A percentile compares a stretch with the other conserved stretches of the same genome.
These are phyloP conservation scores for Penicillium ucsense DNA, from an alignment of 495 filamentous ascomycete genomes.

Conservation along the genomic window DNA sequence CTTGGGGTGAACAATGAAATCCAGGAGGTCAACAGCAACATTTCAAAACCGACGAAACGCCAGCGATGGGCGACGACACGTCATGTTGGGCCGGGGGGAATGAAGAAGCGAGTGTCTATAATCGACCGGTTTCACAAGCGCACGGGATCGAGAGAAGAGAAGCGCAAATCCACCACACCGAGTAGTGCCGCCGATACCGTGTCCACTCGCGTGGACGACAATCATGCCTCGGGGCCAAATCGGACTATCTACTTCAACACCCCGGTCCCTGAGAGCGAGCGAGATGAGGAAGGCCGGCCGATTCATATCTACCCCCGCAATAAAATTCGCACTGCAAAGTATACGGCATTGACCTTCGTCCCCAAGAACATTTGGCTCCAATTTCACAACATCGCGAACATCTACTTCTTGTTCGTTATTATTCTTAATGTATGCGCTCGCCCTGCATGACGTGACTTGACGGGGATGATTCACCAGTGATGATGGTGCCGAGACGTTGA, in stretches of 20 bases:
- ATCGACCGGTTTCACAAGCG: constrained; percentile 66
- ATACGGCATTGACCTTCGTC: constrained; percentile 91
- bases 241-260: constrained; percentile 75
- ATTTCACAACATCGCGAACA: constrained; percentile 97
- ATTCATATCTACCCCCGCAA: constrained; percentile 66
- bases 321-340: constrained; percentile 97
- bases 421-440: constrained; percentile 71
- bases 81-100: constrained; percentile 58
- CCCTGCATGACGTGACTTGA: background rate
- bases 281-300: constrained; percentile 76
- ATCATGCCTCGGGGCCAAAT: constrained; percentile 17
- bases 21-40: constrained; percentile 35
- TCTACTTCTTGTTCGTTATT: constrained; percentile 95
- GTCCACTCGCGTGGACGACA: constrained; percentile 31
- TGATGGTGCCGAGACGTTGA: background rate
- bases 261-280: constrained; percentile 64
- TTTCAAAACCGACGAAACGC: constrained; percentile 54
- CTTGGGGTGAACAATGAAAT: constrained; percentile 14
- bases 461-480: too few relatives aligned
- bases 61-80: constrained; percentile 93
- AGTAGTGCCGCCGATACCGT: constrained; percentile 25
- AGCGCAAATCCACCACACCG: constrained; percentile 46
- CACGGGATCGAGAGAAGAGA: constrained; percentile 49
- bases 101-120: constrained; percentile 75
- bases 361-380: constrained; percentile 96